phyloP scores from a whole-genome alignment of 2,329 filamentous ascomycete genomes.

The Diaporthe sp. region DNA sequence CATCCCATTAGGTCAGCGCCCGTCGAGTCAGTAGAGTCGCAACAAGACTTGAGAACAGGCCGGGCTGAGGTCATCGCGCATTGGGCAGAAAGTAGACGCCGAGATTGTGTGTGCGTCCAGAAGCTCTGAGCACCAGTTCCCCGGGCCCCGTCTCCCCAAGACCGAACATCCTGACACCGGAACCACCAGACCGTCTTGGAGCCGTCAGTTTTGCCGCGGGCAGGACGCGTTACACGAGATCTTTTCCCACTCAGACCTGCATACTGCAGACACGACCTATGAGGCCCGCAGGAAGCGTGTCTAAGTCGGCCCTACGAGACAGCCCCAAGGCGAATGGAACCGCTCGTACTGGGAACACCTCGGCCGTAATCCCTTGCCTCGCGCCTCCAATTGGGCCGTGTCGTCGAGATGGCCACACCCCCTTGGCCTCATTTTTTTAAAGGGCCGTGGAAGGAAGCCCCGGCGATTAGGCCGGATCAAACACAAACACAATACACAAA shows the following conservation, averaged over 20 bases:
- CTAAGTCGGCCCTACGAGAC: constrained; percentile 30
- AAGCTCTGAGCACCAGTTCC: constrained; percentile 6
- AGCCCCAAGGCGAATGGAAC: neutral
- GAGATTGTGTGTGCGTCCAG: constrained; percentile 11
- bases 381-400: constrained; percentile 14
- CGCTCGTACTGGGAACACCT: constrained; percentile 11
- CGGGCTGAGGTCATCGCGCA: constrained; percentile 15
- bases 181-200: neutral
- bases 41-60: constrained; percentile 18
- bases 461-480: constrained; percentile 18
- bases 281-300: neutral
- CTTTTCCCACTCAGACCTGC: neutral
- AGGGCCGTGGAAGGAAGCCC: neutral
- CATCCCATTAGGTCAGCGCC: neutral
- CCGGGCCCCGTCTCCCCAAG: neutral
- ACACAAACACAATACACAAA: neutral
- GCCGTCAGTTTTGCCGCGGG: constrained; percentile 2
- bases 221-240: constrained; percentile 1
- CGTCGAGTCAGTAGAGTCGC: constrained; percentile 17
- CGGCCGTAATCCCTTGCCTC: constrained; percentile 22
- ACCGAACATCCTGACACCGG: neutral
- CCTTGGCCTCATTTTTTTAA: neutral
- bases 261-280: neutral
- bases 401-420: neutral
- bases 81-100: constrained; percentile 7